Evolutionary conservation across 1,139 yeast species (phyloP).

Genomic region (Oligophagozyma castellii): DNA sequence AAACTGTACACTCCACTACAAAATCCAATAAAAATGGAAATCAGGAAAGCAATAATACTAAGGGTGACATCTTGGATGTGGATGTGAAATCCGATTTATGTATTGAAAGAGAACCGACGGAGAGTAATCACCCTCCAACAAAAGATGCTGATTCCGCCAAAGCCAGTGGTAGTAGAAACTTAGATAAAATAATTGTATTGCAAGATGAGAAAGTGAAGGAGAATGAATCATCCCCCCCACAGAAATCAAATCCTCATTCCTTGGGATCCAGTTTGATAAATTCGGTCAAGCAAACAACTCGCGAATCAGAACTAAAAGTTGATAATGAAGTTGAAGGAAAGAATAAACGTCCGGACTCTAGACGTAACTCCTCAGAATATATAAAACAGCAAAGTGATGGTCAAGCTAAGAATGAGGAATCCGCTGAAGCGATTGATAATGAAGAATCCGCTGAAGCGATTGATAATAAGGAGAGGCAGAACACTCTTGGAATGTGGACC

Average conservation of each 20-base stretch:
- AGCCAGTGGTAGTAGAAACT: not conserved
- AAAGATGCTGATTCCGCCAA: no score
- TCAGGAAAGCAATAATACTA: no score
- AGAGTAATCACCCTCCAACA: no score
- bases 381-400: constrained; percentile 1
- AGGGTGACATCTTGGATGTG: no score
- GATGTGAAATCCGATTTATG: no score
- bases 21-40: no score
- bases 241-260: constrained; percentile 7
- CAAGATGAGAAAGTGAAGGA: constrained; percentile 1
- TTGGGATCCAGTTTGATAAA: constrained; percentile 18
- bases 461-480: constrained; percentile 1
- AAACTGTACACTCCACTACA: no score
- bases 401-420: constrained; percentile 1
- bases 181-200: not conserved
- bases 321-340: constrained; percentile 9
- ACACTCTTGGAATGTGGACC: not conserved
- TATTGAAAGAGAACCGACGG: no score
- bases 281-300: constrained; percentile 20
- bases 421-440: constrained; percentile 3
- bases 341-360: not conserved
- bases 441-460: constrained; percentile 6
- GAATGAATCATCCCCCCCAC: not conserved
- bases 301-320: constrained; percentile 12
- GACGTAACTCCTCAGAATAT: not conserved